Percentiles rank a stretch among this genome's conserved stretches.
These are phyloP conservation scores for Hylodesmum podocarpum DNA, from an alignment of 306 rosid species.

Conservation along the genomic window DNA sequence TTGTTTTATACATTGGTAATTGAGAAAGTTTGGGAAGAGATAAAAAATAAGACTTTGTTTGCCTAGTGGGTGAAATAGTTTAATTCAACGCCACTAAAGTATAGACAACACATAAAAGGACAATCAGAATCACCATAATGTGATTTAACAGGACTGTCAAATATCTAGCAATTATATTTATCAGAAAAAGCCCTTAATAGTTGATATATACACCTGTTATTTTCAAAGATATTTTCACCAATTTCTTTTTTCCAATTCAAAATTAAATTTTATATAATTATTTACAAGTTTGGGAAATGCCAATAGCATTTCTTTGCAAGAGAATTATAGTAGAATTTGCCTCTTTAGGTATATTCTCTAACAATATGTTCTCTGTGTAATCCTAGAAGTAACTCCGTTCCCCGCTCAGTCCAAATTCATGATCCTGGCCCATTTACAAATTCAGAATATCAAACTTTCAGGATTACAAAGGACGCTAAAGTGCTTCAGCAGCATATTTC, in stretches of 20 bases:
- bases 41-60: too few relatives aligned
- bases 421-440: neutral
- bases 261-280: constrained; percentile 9
- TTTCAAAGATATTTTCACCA: constrained; percentile 12
- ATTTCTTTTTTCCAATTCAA: neutral
- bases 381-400: neutral
- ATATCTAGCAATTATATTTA: constrained; percentile 5
- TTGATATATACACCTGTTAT: neutral
- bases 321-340: neutral
- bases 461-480: neutral
- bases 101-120: constrained; percentile 2
- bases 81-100: neutral
- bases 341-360: neutral
- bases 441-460: neutral
- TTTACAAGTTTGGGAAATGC: neutral
- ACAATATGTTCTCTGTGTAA: neutral
- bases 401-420: neutral
- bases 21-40: too few relatives aligned
- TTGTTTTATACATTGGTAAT: too few relatives aligned
- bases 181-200: neutral
- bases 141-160: neutral
- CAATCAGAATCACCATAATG: constrained; percentile 11
- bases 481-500: neutral
- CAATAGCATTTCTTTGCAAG: neutral
- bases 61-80: neutral